These are phyloP conservation scores for Haplosporangium sp. DNA, from an alignment of 371 early-diverging fungal genomes.

Conservation along the genomic window DNA sequence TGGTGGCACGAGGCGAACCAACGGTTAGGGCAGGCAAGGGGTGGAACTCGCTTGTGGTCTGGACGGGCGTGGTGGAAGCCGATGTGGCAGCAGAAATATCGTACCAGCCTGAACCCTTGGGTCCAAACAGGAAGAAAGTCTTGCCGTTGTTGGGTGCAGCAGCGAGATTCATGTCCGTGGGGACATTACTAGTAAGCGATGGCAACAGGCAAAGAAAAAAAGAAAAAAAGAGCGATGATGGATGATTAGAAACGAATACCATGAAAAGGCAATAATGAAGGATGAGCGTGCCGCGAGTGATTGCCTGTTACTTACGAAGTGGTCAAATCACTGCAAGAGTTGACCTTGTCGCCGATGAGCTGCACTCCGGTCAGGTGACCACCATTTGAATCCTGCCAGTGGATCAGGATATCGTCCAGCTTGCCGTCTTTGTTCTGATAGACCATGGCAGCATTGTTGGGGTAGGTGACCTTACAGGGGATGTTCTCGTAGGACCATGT, in stretches of 20 bases:
- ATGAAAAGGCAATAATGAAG: background rate
- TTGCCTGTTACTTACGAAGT: conserved; percentile 30
- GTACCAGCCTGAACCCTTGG: conserved; percentile 38
- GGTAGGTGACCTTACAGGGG: conserved; percentile 35
- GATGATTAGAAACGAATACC: background rate
- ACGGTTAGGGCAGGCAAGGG: conserved; percentile 38
- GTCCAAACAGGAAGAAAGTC: conserved; percentile 47
- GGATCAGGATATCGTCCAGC: conserved; percentile 34
- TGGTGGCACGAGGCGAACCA: conserved; percentile 20
- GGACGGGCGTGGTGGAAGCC: conserved; percentile 21
- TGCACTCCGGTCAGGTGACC: conserved; percentile 44
- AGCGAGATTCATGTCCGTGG: conserved; percentile 35
- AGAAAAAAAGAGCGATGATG: background rate
- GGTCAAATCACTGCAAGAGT: conserved; percentile 30
- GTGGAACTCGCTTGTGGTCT: conserved; percentile 32
- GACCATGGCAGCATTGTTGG: conserved; percentile 46
- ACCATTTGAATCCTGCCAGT: conserved; percentile 40
- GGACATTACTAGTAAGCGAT: conserved; percentile 24
- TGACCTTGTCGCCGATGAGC: conserved; percentile 29
- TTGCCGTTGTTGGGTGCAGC: conserved; percentile 32
- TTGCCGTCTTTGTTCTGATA: conserved; percentile 20
- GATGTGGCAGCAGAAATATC: conserved; percentile 28
- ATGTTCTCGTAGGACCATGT: conserved; percentile 37
- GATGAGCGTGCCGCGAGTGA: background rate
- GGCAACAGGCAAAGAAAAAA: background rate